Evolutionary conservation across 2,329 filamentous ascomycete species (phyloP).

Genomic region (Anisogramma anomala): DNA sequence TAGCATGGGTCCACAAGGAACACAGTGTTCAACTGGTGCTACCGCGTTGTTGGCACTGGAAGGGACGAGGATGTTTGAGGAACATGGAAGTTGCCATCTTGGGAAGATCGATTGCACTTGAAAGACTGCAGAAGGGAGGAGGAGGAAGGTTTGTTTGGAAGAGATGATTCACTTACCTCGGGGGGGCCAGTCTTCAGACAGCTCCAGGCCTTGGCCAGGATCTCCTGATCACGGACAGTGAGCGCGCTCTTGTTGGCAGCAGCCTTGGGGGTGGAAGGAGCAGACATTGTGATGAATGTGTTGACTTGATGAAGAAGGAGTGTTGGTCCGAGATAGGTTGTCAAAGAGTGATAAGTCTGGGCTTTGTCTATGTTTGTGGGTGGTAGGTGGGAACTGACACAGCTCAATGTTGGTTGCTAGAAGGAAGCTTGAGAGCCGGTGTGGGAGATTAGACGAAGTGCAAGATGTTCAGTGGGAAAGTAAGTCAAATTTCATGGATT

Average conservation of each 20-base stretch:
- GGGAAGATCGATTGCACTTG: no score
- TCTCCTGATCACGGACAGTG: slow-evolving; percentile 27
- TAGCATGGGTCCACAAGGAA: not conserved
- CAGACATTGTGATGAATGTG: not conserved
- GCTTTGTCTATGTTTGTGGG: not conserved
- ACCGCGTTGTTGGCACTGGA: no score
- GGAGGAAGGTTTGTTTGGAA: not conserved
- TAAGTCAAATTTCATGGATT: no score
- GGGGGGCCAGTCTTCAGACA: slow-evolving; percentile 11
- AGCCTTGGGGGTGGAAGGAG: slow-evolving; percentile 3
- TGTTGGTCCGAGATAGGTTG: not conserved
- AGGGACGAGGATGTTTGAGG: no score
- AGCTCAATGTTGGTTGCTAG: no score
- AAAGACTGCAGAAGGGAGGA: no score
- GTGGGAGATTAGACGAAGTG: no score
- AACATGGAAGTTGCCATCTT: no score
- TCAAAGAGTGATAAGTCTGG: not conserved
- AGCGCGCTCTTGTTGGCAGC: not conserved
- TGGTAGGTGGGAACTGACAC: no score
- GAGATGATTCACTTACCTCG: slow-evolving; percentile 7
- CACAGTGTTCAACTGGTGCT: not conserved
- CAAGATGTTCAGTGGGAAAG: no score
- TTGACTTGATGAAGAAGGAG: not conserved
- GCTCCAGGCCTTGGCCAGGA: slow-evolving; percentile 8
- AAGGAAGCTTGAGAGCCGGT: no score